Conservation (phyloP, 192 early-diverging fungal genomes). For the Entomortierella lignicola region DNA sequence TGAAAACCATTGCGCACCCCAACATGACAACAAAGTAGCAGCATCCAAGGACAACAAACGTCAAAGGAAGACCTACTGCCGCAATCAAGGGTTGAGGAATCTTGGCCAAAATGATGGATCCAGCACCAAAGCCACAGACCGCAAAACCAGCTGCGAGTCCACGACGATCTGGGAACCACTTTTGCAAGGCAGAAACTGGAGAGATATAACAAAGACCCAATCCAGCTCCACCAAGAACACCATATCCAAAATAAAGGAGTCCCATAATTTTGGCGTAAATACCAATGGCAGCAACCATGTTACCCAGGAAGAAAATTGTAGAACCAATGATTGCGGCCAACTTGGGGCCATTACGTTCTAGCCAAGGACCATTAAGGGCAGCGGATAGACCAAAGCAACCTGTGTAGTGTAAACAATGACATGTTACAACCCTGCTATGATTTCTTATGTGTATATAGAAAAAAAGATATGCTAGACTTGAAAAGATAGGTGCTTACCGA, state of each 20-base stretch:
- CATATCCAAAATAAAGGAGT: slow-evolving; percentile 75
- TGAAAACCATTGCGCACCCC: slow-evolving; percentile 61
- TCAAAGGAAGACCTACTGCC: slow-evolving; percentile 61
- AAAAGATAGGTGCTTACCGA: slow-evolving; percentile 37
- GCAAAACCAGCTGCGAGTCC: slow-evolving; percentile 73
- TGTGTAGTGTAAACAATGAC: not conserved
- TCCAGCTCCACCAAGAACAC: slow-evolving; percentile 69
- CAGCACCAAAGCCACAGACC: slow-evolving; percentile 83
- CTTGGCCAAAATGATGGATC: slow-evolving; percentile 75
- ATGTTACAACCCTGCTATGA: no score
- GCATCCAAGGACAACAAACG: slow-evolving; percentile 75
- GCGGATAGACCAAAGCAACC: slow-evolving; percentile 66
- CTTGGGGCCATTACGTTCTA: slow-evolving; percentile 67
- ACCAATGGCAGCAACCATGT: slow-evolving; percentile 70
- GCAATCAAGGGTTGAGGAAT: slow-evolving; percentile 73
- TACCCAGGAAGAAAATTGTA: slow-evolving; percentile 62
- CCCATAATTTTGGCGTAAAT: slow-evolving; percentile 61
- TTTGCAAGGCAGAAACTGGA: slow-evolving; percentile 69
- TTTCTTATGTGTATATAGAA: not conserved
- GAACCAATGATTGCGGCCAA: slow-evolving; percentile 62
- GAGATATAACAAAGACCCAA: slow-evolving; percentile 74
- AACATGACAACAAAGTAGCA: slow-evolving; percentile 72
- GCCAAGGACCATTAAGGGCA: slow-evolving; percentile 71
- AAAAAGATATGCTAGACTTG: not conserved
- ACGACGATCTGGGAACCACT: slow-evolving; percentile 74